Evolutionary conservation across 768 basidiomycete species (phyloP).

Genomic region (Tylopilus rubrobrunneus): DNA sequence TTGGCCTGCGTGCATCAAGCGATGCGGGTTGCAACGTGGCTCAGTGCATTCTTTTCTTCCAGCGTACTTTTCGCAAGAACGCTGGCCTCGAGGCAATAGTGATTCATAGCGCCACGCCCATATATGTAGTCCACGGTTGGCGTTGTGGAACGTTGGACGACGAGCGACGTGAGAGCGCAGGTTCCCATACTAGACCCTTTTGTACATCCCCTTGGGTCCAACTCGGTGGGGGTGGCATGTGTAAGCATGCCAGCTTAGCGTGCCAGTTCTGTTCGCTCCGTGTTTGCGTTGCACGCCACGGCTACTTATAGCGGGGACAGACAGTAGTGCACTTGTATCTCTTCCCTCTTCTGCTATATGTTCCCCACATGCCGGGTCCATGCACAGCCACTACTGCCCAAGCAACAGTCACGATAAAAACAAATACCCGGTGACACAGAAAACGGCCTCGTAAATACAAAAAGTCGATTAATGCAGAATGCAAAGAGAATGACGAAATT

Average conservation of each 20-base stretch:
- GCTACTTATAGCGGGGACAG: too few relatives aligned
- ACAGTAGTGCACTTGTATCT: too few relatives aligned
- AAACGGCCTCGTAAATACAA: not conserved
- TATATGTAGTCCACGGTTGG: not conserved
- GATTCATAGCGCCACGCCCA: not conserved
- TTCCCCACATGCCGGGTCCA: too few relatives aligned
- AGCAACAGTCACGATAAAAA: not conserved
- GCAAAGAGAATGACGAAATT: not conserved
- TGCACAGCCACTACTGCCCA: not conserved
- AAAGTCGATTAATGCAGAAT: not conserved
- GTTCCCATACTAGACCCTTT: not conserved
- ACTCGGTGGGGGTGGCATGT: too few relatives aligned
- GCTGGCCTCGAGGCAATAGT: constrained; percentile 2
- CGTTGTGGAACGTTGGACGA: not conserved
- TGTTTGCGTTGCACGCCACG: too few relatives aligned
- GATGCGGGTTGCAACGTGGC: constrained; percentile 1
- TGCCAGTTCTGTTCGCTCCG: too few relatives aligned
- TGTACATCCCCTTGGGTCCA: not conserved
- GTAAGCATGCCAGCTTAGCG: too few relatives aligned
- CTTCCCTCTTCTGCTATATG: too few relatives aligned
- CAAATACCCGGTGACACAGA: not conserved
- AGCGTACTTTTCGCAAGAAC: constrained; percentile 3
- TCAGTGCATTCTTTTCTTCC: not conserved
- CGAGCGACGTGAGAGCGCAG: not conserved
- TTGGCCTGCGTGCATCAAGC: not conserved